Evolutionary conservation across 148 eudicot genomes (phyloP).

Genomic region (Bassia scoparia): DNA sequence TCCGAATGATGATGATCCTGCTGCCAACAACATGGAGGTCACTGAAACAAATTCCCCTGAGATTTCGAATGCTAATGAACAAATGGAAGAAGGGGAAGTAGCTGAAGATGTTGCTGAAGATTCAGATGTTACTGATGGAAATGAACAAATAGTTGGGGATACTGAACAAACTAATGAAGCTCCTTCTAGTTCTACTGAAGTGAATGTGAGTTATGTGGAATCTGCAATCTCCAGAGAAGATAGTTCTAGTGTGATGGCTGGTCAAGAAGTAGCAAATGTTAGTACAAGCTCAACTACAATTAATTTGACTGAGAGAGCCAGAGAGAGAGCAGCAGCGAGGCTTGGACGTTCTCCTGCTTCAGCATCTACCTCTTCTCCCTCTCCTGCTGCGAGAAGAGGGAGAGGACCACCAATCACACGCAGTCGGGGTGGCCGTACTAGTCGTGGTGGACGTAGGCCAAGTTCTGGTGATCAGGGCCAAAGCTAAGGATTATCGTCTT

Average conservation of each 20-base stretch:
- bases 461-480: conserved; percentile 38
- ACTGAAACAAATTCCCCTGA: conserved; percentile 44
- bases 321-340: conserved; percentile 40
- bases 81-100: conserved; percentile 45
- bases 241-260: conserved; percentile 30
- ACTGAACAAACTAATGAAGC: conserved; percentile 39
- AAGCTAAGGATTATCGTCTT: background rate
- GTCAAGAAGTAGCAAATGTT: conserved; percentile 29
- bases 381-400: conserved; percentile 40
- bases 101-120: conserved; percentile 32
- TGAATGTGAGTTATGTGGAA: conserved; percentile 29
- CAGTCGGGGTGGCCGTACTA: conserved; percentile 42
- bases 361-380: conserved; percentile 28
- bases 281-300: conserved; percentile 47
- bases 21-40: conserved; percentile 26
- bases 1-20: conserved; percentile 31
- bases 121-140: conserved; percentile 38
- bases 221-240: conserved; percentile 36
- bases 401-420: conserved; percentile 32
- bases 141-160: conserved; percentile 39
- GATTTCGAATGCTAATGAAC: conserved; percentile 36
- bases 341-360: conserved; percentile 39
- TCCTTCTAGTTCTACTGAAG: conserved; percentile 23
- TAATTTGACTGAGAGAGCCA: conserved; percentile 59
- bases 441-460: conserved; percentile 37